Evolutionary conservation across 306 rosid genomes (phyloP), one percentile per base, ranked within the genome.

Genomic region (Prinsepia uniflora): DNA sequence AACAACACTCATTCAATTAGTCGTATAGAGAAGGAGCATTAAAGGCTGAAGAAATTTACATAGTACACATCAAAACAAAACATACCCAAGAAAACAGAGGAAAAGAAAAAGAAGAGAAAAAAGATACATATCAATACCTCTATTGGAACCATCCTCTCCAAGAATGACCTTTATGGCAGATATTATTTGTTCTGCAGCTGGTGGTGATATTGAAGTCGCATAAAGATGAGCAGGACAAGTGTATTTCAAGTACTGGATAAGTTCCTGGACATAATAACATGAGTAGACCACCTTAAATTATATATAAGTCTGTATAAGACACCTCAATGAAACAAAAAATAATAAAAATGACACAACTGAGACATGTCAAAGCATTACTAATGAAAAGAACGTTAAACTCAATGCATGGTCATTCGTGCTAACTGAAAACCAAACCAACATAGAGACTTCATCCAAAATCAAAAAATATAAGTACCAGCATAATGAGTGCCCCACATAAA

Each of bases 141-240:
- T 86, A 52, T 74, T 88, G 48, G 96, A 84, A 73, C 98, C 98
- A 82, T 92, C 98, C 90, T 90, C 92, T 75, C 98, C 96, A 19
- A 92, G 96, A 76, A 88, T 61, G 68, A 89, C 98, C 81, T 73
- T 88, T 24, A 92, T 78, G 68, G 98, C 64, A 41, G 96, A 92
- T 64, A 92, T 86, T 64, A 92, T 92, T 81, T 92, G 98, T 65
- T 90, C 89, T 49, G 96, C 96, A 65, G 96, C 89, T 24, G 98
- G 98, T 41, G 98, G 98, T 42, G 98, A 92, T 82, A 92, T 80
- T 54, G 98, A 92, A 46, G 96, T 90, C 60, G 92, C 96, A 80
- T 92, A 92, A 41, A 92, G 89, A 80, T 90, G 98, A 72, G 98
- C 98, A 11, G 98, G 98, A 71, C 96, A 90, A 14, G 89, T 81